phyloP scores from a whole-genome alignment of 2,329 filamentous ascomycete genomes.

The Cordyceps farinosa region DNA sequence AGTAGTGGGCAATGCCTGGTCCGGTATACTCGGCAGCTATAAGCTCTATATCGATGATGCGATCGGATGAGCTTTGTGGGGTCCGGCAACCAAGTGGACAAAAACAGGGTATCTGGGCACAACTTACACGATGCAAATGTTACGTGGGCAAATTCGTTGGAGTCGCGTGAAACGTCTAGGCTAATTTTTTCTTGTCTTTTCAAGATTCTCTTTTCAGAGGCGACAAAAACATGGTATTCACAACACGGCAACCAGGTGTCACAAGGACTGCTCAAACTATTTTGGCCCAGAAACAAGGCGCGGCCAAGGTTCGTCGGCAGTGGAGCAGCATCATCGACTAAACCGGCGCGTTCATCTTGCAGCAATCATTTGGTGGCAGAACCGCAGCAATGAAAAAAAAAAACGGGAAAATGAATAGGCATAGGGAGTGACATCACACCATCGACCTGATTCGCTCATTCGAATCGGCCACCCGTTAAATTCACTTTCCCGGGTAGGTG shows the following conservation, averaged over 20 bases:
- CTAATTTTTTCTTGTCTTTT: no score
- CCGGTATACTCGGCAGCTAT: constrained; percentile 1
- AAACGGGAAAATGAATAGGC: no score
- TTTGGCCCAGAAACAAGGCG: no score
- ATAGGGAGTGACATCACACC: not conserved
- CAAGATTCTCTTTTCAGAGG: no score
- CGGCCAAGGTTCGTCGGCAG: not conserved
- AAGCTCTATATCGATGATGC: constrained; percentile 14
- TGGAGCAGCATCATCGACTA: not conserved
- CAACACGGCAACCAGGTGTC: no score
- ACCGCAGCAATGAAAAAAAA: not conserved
- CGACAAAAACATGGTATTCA: no score
- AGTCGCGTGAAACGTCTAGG: no score
- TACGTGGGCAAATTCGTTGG: not conserved
- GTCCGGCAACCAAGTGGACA: not conserved
- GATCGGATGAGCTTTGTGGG: constrained; percentile 12
- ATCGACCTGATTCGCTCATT: not conserved
- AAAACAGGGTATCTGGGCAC: not conserved
- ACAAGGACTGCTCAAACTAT: no score
- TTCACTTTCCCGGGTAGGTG: not conserved
- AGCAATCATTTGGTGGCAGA: not conserved
- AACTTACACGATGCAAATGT: not conserved
- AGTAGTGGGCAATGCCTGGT: not conserved
- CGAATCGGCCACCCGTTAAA: not conserved
- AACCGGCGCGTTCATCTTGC: not conserved